These are phyloP conservation scores for Neurospora cerealis DNA, from an alignment of 495 filamentous ascomycete genomes.

Conservation along the genomic window DNA sequence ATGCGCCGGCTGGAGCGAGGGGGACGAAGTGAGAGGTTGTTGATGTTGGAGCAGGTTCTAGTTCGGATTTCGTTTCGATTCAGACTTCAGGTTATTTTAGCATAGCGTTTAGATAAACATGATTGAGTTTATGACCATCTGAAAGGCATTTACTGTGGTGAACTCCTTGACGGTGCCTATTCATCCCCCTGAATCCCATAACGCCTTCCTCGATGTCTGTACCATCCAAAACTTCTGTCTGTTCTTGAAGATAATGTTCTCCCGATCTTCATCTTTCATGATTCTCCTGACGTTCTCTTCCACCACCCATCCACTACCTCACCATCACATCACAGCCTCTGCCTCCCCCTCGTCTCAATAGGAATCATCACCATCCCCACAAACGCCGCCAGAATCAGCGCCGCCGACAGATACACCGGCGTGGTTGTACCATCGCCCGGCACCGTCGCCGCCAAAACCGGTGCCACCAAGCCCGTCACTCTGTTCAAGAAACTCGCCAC, in stretches of 20 bases:
- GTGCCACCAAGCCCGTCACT: conserved; percentile 63
- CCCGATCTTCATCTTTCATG: not conserved
- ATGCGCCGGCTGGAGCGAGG: conserved; percentile 45
- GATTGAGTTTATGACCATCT: not conserved
- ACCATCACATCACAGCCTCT: conserved; percentile 44
- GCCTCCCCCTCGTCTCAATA: conserved; percentile 64
- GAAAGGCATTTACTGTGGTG: not conserved
- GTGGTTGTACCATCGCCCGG: conserved; percentile 55
- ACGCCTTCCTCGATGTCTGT: not conserved
- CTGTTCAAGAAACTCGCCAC: conserved; percentile 66
- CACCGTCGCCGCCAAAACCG: conserved; percentile 62
- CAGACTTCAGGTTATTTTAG: not conserved
- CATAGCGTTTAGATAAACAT: not conserved
- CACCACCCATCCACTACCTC: not conserved
- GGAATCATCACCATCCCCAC: conserved; percentile 54
- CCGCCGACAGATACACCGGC: conserved; percentile 65
- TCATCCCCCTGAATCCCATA: not conserved
- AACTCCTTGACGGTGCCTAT: not conserved
- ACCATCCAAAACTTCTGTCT: not conserved
- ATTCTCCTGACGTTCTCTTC: not conserved
- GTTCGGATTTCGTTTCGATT: not conserved
- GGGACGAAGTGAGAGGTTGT: conserved; percentile 32
- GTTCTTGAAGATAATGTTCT: not conserved
- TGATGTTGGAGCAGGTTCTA: not conserved
- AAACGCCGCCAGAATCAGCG: conserved; percentile 57